Evolutionary conservation across 2,329 filamentous ascomycete genomes (phyloP).

Genomic region (Geosmithia morbida): DNA sequence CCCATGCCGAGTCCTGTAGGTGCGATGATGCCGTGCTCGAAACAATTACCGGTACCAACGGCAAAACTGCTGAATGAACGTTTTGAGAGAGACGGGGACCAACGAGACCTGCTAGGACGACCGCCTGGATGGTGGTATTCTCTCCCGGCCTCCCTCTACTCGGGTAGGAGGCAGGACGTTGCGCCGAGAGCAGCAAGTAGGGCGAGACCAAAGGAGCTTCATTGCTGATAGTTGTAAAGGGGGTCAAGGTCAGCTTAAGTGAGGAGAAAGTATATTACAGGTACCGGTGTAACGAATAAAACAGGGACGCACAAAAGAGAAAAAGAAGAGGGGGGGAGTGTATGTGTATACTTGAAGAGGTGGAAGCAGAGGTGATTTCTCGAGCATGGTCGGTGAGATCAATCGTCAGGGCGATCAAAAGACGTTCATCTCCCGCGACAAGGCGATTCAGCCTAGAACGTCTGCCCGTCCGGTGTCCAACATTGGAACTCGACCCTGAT

Average conservation of each 20-base stretch:
- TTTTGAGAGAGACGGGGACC: not conserved
- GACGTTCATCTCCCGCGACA: too few relatives aligned
- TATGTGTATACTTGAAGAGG: not conserved
- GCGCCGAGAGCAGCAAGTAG: constrained; percentile 7
- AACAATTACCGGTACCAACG: constrained; percentile 27
- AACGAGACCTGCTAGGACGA: not conserved
- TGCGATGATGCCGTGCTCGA: constrained; percentile 19
- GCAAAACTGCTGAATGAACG: constrained; percentile 5
- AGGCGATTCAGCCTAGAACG: too few relatives aligned
- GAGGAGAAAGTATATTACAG: not conserved
- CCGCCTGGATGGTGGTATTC: not conserved
- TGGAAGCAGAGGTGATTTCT: too few relatives aligned
- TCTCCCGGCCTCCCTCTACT: constrained; percentile 2
- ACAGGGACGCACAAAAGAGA: not conserved
- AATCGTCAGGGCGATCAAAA: too few relatives aligned
- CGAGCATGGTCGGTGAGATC: too few relatives aligned
- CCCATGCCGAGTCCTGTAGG: constrained; percentile 16
- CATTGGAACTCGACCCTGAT: not conserved
- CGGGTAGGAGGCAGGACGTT: constrained; percentile 2
- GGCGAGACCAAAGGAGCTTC: not conserved
- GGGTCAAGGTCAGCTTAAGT: not conserved
- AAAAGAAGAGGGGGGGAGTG: not conserved
- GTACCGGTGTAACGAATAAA: too few relatives aligned
- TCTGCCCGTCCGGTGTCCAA: not conserved
- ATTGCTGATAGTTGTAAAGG: not conserved